Evolutionary conservation across 2,329 filamentous ascomycete genomes (phyloP), one percentile per base, ranked within the genome.

Genomic region (Colletotrichum sp.): DNA sequence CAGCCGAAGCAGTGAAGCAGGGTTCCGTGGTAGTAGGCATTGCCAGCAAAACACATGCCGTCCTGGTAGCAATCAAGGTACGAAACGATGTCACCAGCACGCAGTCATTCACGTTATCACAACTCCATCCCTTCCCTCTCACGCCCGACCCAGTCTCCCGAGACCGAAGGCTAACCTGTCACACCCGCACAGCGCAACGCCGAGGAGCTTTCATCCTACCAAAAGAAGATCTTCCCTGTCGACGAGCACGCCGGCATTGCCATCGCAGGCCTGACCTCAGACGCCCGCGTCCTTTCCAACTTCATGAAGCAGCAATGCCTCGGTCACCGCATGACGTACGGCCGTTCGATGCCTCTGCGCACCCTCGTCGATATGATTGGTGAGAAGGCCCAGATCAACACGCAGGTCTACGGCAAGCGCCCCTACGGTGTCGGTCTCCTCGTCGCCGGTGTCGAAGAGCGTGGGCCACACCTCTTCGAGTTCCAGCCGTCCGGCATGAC

Each of bases 241-340:
- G 97, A 99, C 87, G 95, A 96, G 82, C 97, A 99, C 87, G 94
- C 97, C 81, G 97, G 96, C 80, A 93, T 99, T 82, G 96, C 96
- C 82, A 98, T 99, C 82, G 97, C 97, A 80, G 97, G 97, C 81
- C 95, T 99, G 78, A 97, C 97, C 80, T 98, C 96, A 75, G 97
- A 99, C 87, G 97, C 96, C 84, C 97, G 97, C 83, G 97, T 99
- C 81, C 96, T 99, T 81, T 98, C 96, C 90, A 99, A 99, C 92
- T 99, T 98, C 90, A 99, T 99, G 96, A 99, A 98, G 90, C 96
- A 98, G 88, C 97, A 99, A 88, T 98, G 95, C 78, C 95, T 99
- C 82, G 94, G 95, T 82, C 96, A 97, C 82, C 96, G 96, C 85
- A 93, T 99, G 81, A 98, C 96, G 74, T 99, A 98, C 89, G 96